Base-by-base conservation (phyloP, 2,329 filamentous ascomycete genomes). In the Cryphonectria japonica region DNA sequence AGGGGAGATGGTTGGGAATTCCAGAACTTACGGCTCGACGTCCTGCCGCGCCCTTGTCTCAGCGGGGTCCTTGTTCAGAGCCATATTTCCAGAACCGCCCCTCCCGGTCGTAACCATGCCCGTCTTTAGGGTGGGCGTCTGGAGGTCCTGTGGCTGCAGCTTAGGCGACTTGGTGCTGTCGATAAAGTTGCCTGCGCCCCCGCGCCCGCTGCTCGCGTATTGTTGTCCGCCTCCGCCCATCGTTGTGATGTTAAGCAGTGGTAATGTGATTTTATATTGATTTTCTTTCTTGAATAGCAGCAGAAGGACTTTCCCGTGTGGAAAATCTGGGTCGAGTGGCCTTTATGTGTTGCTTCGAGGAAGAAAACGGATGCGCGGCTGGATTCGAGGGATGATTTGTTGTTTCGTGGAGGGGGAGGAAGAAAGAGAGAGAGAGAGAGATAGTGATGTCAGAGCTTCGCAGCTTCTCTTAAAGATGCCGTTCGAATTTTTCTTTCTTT, bases 61-160 rank as follows among this genome's bases (percentile, higher is more conserved):
- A 59, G 85, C 82, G 3, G 91, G 89, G 76, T 96, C 91, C 73
- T 89, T 89, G 78, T 91, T 91, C 75, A 83, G 84, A 64, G 92
- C 90, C 92, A 97, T 97, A 84, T 97, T 97, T 72, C 94, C 94
- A 5, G 88, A 91, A 73, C 95, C 95, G 69, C 95, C 95, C 67
- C 95, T 92, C 70, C 95, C 95, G 3, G 95, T 98, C 29, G 95
- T 97, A 78, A 95, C 94, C 75, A 93, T 85, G n/a, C 92, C 83
- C 63, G 88, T 88, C 83, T 97, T 97, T 78, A 98, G 88, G 16
- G 89, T 92, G 0, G 95, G 95, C 1, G 94, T 97, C 77, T 91
- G 84, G 74, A 97, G 89, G 77, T 95, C 92, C 74, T 88, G 83
- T 66, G 89, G 83, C 41, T 84, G 81, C 61, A 89, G 76, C 72